Base-by-base conservation (phyloP, 768 basidiomycete species). In the Podaxis sp. region DNA sequence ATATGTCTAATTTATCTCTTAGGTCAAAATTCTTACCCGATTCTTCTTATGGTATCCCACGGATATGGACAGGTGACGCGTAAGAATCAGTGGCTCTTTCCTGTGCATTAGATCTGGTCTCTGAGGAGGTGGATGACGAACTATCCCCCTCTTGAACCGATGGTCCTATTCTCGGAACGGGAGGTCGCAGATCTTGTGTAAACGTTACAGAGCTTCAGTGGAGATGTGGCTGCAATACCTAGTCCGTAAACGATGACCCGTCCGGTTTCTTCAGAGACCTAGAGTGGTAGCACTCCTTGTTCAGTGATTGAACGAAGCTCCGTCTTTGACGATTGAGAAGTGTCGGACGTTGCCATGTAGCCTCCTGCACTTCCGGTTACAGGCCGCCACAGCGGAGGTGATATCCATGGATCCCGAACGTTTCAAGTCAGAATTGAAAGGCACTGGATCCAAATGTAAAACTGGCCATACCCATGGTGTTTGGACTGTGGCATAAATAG, bases 11-110 rank as follows among this genome's bases (percentile, higher is more conserved):
- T 36, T 24, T 10, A 48, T 26, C 53, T 26, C 36, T 44, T 38
- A 22, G 49, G 20, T 30, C 40, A 13, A 46, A 30, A 40, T 61
- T 28, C 44, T 48, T 46, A 20, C 28, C 36, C 26, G 28, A 22
- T 30, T 28, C 52, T n/a, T 28, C 37, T 26, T 49, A 49, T 50
- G 10, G 17, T 12, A 11, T 50, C 44, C 48, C 46, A 49, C 22
- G 48, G 8, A 53, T 28, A 40, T 52, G 40, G 33, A 17, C 59
- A 60, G 38, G 30, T 60, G 59, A 60, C 51, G 24, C 12, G 11
- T 20, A 26, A 11, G 24, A 11, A 61, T 44, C 24, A 53, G 50
- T 60, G 51, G 51, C 37, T 41, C 8, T 60, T 60, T 28, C 51
- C 22, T 46, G 20, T 15, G 8, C 40, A 30, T 15, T 38, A 46